A percentile compares a stretch with the other conserved stretches of the same genome.
Evolutionary conservation across 495 filamentous ascomycete genomes (phyloP).

Genomic region (Astrothelium subdiscretum): DNA sequence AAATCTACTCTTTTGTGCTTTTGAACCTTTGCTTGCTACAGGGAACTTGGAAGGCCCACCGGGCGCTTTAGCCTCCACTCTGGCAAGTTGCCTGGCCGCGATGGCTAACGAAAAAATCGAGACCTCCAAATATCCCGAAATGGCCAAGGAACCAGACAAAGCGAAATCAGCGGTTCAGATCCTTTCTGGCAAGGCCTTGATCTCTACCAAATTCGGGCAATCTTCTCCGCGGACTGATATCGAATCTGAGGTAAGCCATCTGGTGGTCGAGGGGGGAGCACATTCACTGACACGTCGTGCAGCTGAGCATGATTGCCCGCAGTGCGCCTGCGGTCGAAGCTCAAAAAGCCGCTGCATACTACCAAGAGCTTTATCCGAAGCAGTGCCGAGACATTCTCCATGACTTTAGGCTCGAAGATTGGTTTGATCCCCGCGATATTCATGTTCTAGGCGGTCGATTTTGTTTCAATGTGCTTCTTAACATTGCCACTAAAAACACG

Average conservation of each 20-base stretch:
- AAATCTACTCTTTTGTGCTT: neutral
- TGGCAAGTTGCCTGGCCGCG: neutral
- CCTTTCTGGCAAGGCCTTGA: slow-evolving; percentile 14
- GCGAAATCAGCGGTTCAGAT: slow-evolving; percentile 21
- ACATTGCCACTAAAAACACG: neutral
- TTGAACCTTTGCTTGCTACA: neutral
- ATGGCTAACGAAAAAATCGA: neutral
- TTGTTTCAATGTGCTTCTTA: neutral
- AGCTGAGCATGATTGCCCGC: slow-evolving; percentile 18
- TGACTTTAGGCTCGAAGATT: slow-evolving; percentile 14
- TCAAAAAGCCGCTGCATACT: slow-evolving; percentile 10
- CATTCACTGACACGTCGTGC: slow-evolving; percentile 11
- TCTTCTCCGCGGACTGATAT: slow-evolving; percentile 10
- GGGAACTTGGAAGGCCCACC: neutral
- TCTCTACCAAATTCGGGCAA: slow-evolving; percentile 25
- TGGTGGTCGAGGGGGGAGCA: neutral
- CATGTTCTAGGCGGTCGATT: neutral
- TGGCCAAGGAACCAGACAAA: neutral
- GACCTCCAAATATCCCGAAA: neutral
- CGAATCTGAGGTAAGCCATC: neutral
- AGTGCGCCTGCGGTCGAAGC: slow-evolving; percentile 23
- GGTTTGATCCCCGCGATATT: neutral
- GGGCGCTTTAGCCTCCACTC: neutral
- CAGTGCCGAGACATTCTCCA: slow-evolving; percentile 22
- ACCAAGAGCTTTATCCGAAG: slow-evolving; percentile 25